Evolutionary conservation across 2,329 filamentous ascomycete species (phyloP), one percentile per base, ranked within the genome.

Genomic region (Graphium sp.): DNA sequence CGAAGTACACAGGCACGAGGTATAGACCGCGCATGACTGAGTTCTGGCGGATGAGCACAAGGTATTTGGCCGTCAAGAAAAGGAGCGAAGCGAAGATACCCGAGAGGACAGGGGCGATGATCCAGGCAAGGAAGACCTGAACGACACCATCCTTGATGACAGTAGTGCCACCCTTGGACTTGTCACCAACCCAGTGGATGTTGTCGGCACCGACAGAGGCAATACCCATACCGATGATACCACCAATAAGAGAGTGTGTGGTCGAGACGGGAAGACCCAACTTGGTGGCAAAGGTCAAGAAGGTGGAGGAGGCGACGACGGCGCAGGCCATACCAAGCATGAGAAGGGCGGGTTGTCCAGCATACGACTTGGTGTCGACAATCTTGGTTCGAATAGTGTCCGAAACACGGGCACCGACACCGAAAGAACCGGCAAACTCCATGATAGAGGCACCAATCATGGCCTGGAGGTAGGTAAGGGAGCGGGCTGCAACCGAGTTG

Each of bases 401-500:
- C 16, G 69, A 63, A 4, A 70, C 66, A 33, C 66, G 63, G 18
- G 67, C 60, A 15, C 68, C 71, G 26, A 74, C 67, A 32, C 62
- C 62, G 18, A 75, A 53, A 23, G 65, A 58, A 28, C 72, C 72
- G n/a, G 57, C 47, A 38, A 75, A 68, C 47, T 76, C 71, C 53
- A 73, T 70, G 34, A 73, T 42, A 24, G 60, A 58, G 21, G 62
- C 67, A 17, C 68, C 49, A 9, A 61, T 37, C 66, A 70, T 68
- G 37, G 66, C 70, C 45, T 74, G 68, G 30, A 62, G 35, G 45
- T 73, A 66, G 12, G 64, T 62, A 23, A 77, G 48, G 33, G 75
- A 79, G 22, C 74, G 59, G 4, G 75, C 79, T 2, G 72, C 76
- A 33, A 81, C 76, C 37, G 68, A 74, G 19, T 72, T 78, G n/a